These are phyloP conservation scores for Eucalyptus coolabah DNA, from an alignment of 345 rosid species.

Conservation along the genomic window DNA sequence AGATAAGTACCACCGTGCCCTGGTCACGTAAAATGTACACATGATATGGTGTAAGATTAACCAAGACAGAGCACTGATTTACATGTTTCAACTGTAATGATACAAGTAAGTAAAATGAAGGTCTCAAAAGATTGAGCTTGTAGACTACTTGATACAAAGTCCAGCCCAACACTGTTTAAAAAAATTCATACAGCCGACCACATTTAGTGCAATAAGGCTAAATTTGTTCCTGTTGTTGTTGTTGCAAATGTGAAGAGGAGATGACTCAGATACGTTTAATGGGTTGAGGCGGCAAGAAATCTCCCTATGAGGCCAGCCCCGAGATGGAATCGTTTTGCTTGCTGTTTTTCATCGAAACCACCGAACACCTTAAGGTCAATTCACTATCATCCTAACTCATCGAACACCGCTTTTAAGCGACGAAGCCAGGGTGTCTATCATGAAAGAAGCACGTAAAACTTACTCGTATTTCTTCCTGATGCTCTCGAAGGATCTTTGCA, in stretches of 20 bases:
- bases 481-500: slow-evolving; percentile 64
- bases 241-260: background rate
- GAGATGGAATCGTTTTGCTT: background rate
- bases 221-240: background rate
- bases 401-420: background rate
- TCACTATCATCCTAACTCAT: background rate
- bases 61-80: background rate
- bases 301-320: background rate
- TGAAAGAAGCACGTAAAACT: background rate
- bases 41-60: background rate
- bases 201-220: background rate
- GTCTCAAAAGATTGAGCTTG: background rate
- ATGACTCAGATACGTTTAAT: background rate
- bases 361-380: background rate
- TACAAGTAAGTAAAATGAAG: background rate
- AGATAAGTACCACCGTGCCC: slow-evolving; percentile 83
- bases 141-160: background rate
- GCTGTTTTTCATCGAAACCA: background rate
- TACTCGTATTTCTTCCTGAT: slow-evolving; percentile 22
- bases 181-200: background rate
- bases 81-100: background rate
- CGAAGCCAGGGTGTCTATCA: background rate
- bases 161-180: background rate
- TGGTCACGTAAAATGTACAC: background rate
- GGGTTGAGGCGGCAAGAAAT: background rate